Base-by-base conservation (phyloP, 2,329 filamentous ascomycete species). In the Fusarium denticulatum region DNA sequence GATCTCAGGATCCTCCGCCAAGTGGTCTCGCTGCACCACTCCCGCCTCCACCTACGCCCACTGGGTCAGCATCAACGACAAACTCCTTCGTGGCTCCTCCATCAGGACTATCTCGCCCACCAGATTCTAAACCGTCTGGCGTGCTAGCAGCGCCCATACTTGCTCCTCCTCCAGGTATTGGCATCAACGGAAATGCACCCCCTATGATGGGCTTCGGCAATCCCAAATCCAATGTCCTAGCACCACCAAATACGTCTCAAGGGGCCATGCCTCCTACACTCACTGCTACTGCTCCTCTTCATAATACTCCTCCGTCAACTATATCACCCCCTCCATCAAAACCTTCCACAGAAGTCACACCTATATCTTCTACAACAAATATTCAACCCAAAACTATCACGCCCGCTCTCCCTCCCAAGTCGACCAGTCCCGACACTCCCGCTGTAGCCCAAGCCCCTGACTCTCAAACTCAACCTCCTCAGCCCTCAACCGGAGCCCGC, bases 401-500 rank as follows among this genome's bases (percentile, higher is more conserved):
- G 42, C 60, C 56, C 12, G 26, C 32, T 36, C 28, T 43, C 34
- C 65, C 46, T 32, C 42, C 52, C 37, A 65, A 73, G 60, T 50
- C 67, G 55, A 58, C 59, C 24, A 64, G 42, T 59, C 49, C 34
- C 42, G 45, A 66, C 49, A 57, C 74, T 60, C 45, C 69, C 58
- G 50, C 71, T 30, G 26, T 49, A 36, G 18, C 59, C 64, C 61
- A 74, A 63, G 67, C 68, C 13, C 43, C 71, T 24, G 74, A 76
- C 28, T 65, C 77, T n/a, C 74, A 77, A 34, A 60, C 77, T 32
- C 74, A 76, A 42, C 68, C 76, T n/a, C 72, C 69, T 18, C 71
- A 75, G 18, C 74, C 78, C 7, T 75, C 79, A 24, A 81, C 77
- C 6, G 87, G 91, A 52, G 87, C 89, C 67, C 86, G 88, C 42